Evolutionary conservation across 495 filamentous ascomycete species (phyloP), one percentile per base, ranked within the genome.

Genomic region (Tirmania nivea): DNA sequence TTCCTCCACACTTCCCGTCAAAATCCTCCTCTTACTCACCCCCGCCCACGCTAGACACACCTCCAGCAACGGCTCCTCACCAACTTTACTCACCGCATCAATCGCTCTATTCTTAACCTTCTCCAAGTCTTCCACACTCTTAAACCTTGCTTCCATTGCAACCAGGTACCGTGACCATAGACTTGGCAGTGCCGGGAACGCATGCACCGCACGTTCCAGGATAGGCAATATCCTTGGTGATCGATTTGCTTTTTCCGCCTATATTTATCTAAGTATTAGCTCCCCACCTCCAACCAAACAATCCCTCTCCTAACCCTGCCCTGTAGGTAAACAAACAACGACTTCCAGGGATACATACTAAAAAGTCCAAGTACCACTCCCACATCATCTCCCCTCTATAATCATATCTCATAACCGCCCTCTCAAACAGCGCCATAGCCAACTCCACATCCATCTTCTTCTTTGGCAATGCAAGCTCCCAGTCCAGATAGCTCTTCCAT

Each of bases 21-120:
- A 73, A 66, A 58, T 78, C 75, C 10, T 20, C 21, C 48, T 50
- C 48, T 19, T 50, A 5, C 1, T 50, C 20, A 50, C 3, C 1
- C 21, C 16, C n/a, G 48, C n/a, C 48, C 48, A 50, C 11, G 5
- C 25, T 8, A 17, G 7, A 12, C 11, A 21, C 12, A 50, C 12
- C n/a, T 50, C 21, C 48, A 50, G 10, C 20, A 50, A 19, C 14
- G n/a, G n/a, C 21, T 16, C 6, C 20, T 50, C 48, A 48, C 73
- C 75, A 51, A 73, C 73, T 58, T 81, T 79, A 10, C 21, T 31
- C 11, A 94, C 75, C 19, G 88, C 71, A 8, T 80, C 80, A 10
- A 87, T 95, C 3, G 90, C 90, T 49, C 76, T 81, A 63, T 96
- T 86, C 64, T 97, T 97, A 63, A 94, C 86, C 35, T 78, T 71